Conservation (phyloP, 2,329 filamentous ascomycete genomes). For the Byssoonygena ceratinophila region DNA sequence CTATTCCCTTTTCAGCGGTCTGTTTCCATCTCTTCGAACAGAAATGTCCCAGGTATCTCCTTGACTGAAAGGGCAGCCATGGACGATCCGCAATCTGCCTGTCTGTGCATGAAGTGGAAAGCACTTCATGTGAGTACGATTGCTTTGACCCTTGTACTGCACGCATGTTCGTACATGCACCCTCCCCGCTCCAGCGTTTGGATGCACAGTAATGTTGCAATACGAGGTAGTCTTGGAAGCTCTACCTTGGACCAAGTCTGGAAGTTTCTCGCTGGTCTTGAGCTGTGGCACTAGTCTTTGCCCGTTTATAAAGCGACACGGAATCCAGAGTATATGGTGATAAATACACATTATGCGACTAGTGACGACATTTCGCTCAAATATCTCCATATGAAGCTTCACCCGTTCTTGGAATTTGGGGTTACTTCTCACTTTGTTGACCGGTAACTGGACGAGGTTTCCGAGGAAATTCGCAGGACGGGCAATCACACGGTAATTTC, state of each 20-base stretch:
- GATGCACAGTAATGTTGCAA: background rate
- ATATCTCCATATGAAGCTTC: too few species aligned
- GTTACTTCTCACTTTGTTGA: background rate
- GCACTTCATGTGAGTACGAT: too few species aligned
- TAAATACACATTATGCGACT: too few species aligned
- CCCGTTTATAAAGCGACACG: background rate
- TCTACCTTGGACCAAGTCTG: background rate
- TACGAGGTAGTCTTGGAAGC: conserved; percentile 1
- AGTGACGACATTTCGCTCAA: conserved; percentile 3
- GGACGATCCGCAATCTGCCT: too few species aligned
- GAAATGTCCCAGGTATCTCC: too few species aligned
- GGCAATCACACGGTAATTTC: too few species aligned
- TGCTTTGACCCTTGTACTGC: background rate
- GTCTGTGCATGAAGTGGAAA: too few species aligned
- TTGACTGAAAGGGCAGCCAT: too few species aligned
- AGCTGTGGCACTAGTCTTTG: background rate
- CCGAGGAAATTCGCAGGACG: too few species aligned
- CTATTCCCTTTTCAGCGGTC: too few species aligned
- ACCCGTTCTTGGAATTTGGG: background rate
- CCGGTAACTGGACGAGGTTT: background rate
- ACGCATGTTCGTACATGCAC: background rate
- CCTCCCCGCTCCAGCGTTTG: background rate
- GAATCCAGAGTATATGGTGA: too few species aligned
- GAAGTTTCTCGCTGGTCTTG: background rate
- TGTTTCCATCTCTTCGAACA: too few species aligned